A percentile compares a stretch with the other conserved stretches of the same genome.
Evolutionary conservation across 495 filamentous ascomycete genomes (phyloP).

Genomic region (Podospora tetraspora): DNA sequence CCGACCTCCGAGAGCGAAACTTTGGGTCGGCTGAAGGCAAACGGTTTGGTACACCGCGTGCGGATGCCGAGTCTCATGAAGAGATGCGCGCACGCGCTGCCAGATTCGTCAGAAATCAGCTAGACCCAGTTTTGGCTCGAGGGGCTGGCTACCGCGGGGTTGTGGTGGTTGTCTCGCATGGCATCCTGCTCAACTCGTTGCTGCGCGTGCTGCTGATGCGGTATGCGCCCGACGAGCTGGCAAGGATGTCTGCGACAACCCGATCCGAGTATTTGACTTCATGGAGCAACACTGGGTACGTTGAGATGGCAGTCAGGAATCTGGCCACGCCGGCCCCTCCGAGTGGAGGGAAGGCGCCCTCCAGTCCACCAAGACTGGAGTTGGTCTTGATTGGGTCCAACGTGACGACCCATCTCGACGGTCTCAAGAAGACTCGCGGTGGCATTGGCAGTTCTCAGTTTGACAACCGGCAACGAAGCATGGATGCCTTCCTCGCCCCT

Average conservation of each 20-base stretch:
- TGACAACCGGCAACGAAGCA: constrained; percentile 64
- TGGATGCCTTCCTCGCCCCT: constrained; percentile 66
- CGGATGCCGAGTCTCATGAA: constrained; percentile 51
- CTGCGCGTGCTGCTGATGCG: constrained; percentile 54
- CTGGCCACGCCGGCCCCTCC: not conserved
- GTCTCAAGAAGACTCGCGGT: constrained; percentile 68
- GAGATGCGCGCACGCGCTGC: constrained; percentile 60
- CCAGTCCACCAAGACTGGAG: not conserved
- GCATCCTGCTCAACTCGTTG: constrained; percentile 65
- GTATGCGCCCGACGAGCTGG: constrained; percentile 20
- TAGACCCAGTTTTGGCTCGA: constrained; percentile 51
- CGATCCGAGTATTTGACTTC: constrained; percentile 21
- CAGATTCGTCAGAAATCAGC: constrained; percentile 55
- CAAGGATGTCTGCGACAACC: not conserved
- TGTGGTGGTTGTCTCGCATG: constrained; percentile 67
- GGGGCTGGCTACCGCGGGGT: constrained; percentile 7
- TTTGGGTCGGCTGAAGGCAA: constrained; percentile 67
- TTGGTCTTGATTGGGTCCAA: not conserved
- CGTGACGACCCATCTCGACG: constrained; percentile 51
- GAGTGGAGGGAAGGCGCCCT: not conserved
- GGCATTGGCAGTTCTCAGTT: constrained; percentile 70
- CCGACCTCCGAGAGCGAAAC: constrained; percentile 63
- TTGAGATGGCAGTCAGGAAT: constrained; percentile 18
- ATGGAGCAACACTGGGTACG: constrained; percentile 44
- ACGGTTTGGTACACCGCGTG: constrained; percentile 33